phyloP scores from a whole-genome alignment of 2,329 filamentous ascomycete species.

The Akanthomyces uredinophilus region DNA sequence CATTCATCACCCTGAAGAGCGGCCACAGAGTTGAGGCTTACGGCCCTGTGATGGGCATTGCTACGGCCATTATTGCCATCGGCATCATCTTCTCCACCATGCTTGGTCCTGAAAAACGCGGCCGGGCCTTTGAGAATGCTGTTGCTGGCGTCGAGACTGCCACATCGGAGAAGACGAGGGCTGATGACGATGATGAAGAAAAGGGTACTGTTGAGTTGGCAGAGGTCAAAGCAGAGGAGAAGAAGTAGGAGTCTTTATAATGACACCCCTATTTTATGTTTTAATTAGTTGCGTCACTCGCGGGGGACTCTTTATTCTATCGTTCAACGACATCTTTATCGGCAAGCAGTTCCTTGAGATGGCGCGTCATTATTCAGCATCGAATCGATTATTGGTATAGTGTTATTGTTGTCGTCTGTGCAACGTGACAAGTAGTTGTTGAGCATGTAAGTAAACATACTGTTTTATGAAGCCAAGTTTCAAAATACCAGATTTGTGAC shows the following conservation, averaged over 20 bases:
- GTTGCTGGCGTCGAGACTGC: slow-evolving; percentile 32
- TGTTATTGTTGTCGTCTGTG: too few relatives aligned
- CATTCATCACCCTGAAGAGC: slow-evolving; percentile 46
- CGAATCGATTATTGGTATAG: too few relatives aligned
- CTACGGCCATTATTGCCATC: slow-evolving; percentile 68
- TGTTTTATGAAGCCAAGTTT: too few relatives aligned
- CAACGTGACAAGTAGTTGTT: too few relatives aligned
- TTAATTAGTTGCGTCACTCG: not conserved
- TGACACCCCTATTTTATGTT: not conserved
- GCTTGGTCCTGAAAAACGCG: slow-evolving; percentile 69
- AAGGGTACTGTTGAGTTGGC: slow-evolving; percentile 21
- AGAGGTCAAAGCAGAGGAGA: slow-evolving; percentile 11
- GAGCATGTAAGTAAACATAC: too few relatives aligned
- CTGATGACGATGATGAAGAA: slow-evolving; percentile 26
- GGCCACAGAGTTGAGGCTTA: slow-evolving; percentile 63
- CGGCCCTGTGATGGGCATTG: slow-evolving; percentile 69
- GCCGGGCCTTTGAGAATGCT: slow-evolving; percentile 61
- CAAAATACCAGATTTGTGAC: too few relatives aligned
- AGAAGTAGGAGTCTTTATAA: not conserved
- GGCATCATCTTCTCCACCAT: slow-evolving; percentile 65
- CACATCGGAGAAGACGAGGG: slow-evolving; percentile 24
- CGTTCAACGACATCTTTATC: not conserved
- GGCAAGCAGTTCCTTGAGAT: too few relatives aligned
- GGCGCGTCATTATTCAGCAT: not conserved
- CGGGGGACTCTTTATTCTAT: not conserved